Evolutionary conservation across 352 stramenopile species (phyloP), one percentile per base, ranked within the genome.

Genomic region (Sclerospora graminicola): DNA sequence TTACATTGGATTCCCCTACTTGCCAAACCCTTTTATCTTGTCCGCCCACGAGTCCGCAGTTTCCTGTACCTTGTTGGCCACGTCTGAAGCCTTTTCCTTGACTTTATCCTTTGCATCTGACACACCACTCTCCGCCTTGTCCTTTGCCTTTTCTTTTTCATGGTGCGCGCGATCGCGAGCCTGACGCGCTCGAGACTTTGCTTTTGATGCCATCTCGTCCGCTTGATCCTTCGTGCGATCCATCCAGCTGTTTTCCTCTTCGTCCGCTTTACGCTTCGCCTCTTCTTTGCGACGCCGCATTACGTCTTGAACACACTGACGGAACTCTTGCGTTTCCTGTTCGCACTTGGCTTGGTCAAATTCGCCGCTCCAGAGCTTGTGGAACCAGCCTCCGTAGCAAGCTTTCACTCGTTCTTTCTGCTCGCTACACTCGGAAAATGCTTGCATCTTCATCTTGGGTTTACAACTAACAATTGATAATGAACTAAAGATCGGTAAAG

Each of bases 301-400:
- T 13, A 53, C 69, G 23, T 84, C 69, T 65, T 84, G 55, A 32
- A 90, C 74, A 46, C 78, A 90, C 24, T 80, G 61, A 15, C 74
- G 76, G 48, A 69, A 90, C 27, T 82, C 68, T 16, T 86, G 51
- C 15, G 71, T 77, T 45, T 89, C 72, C 36, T 76, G 63, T 6
- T 89, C 78, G 60, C 78, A 89, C 23, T 63, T 48, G n/a, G 67
- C 49, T 18, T 56, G 51, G 27, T 86, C 72, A 42, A 81, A 80
- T 8, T 64, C 70, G 28, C 78, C 78, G 18, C 60, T 60, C 72
- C 76, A 84, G 30, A 89, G 64, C 21, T 65, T 60, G 48, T 86
- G 69, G 60, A 89, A 89, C 78, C 78, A 89, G 55, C 81, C 74
- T 29, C 65, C 72, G 57, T 89, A 89, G 63, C 78, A 89, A 38